phyloP scores from a whole-genome alignment of 371 early-diverging fungal genomes.

The Rhizopus delemar region DNA sequence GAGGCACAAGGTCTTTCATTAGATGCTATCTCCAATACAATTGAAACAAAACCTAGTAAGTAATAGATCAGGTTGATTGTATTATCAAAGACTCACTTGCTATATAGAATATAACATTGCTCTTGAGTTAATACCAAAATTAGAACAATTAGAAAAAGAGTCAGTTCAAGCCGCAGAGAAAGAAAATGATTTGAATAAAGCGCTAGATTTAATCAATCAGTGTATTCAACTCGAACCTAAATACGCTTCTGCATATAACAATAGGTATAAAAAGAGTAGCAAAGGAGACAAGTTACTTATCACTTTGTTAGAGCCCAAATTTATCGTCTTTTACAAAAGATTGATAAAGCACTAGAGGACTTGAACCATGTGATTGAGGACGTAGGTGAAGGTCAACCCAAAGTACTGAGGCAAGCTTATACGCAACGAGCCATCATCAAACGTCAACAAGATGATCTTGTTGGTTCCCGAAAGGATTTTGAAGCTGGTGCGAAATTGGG shows the following conservation, averaged over 20 bases:
- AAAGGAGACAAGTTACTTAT: neutral
- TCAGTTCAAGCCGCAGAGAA: constrained; percentile 53
- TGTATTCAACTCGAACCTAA: constrained; percentile 59
- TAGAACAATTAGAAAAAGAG: constrained; percentile 53
- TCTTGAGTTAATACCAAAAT: constrained; percentile 24
- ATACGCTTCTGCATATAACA: constrained; percentile 86
- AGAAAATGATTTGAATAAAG: constrained; percentile 43
- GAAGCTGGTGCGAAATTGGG: constrained; percentile 76
- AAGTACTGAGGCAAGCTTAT: constrained; percentile 79
- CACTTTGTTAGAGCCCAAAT: constrained; percentile 68
- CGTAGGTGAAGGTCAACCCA: constrained; percentile 57
- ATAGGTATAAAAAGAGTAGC: constrained; percentile 55
- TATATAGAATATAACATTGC: constrained; percentile 33
- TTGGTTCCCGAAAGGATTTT: constrained; percentile 74
- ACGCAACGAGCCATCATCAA: constrained; percentile 83
- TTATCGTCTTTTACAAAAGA: constrained; percentile 63
- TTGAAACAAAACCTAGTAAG: constrained; percentile 35
- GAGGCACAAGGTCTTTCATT: constrained; percentile 45
- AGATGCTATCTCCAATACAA: constrained; percentile 29
- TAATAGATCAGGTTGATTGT: neutral
- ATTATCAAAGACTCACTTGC: neutral
- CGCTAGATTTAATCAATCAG: constrained; percentile 46
- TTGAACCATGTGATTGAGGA: constrained; percentile 69
- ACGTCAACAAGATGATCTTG: constrained; percentile 63
- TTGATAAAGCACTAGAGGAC: constrained; percentile 64